Conservation (phyloP, 768 basidiomycete species). For the Lentinus tigrinus region DNA sequence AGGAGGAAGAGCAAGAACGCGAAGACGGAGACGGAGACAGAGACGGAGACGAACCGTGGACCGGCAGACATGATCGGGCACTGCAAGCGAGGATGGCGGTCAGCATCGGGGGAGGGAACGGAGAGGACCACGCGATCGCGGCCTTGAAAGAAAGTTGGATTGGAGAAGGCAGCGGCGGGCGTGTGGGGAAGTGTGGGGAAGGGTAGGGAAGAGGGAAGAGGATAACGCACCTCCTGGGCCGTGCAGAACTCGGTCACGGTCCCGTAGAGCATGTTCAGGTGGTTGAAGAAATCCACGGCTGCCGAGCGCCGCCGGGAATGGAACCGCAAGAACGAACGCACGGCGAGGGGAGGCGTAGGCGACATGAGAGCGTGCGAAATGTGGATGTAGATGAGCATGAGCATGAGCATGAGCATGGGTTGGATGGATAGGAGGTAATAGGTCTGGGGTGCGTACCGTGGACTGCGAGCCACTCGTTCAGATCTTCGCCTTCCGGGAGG, state of each 20-base stretch:
- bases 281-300: constrained; percentile 99
- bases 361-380: no score
- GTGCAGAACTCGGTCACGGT: constrained; percentile 99
- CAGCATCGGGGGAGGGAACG: constrained; percentile 1
- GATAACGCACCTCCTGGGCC: constrained; percentile 70
- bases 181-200: background rate
- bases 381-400: no score
- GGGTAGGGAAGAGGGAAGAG: background rate
- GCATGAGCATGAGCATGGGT: no score
- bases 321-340: background rate
- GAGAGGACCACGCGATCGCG: background rate
- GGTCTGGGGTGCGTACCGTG: constrained; percentile 70
- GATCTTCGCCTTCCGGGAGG: constrained; percentile 94
- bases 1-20: no score
- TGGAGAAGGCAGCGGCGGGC: no score
- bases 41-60: constrained; percentile 60
- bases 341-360: background rate
- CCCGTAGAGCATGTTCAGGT: constrained; percentile 98
- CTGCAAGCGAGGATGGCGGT: constrained; percentile 35
- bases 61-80: constrained; percentile 98
- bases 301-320: background rate
- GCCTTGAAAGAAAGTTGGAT: no score
- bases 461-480: constrained; percentile 99
- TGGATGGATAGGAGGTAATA: background rate
- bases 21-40: background rate